Conservation (phyloP, 306 rosid genomes). For the Alnus glutinosa region DNA sequence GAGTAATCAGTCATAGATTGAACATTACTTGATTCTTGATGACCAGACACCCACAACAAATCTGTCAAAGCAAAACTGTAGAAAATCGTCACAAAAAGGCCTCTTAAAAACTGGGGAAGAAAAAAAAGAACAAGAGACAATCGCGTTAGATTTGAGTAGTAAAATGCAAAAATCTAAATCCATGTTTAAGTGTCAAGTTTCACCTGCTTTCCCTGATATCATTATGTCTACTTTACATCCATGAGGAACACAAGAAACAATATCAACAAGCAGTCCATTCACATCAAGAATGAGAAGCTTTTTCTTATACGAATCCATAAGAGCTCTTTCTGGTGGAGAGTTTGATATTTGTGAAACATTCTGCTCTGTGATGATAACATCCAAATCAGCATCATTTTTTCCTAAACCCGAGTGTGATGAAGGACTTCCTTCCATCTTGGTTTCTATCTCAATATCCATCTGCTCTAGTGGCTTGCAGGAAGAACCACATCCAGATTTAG, state of each 20-base stretch:
- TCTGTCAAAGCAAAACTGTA: conserved; percentile 76
- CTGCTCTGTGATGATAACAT: conserved; percentile 27
- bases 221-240: conserved; percentile 37
- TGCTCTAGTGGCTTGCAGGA: background rate
- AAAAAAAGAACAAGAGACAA: conserved; percentile 5
- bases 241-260: conserved; percentile 34
- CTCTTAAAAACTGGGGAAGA: conserved; percentile 78
- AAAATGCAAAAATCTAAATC: conserved; percentile 20
- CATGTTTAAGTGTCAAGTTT: conserved; percentile 19
- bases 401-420: conserved; percentile 11
- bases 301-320: conserved; percentile 41
- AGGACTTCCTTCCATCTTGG: conserved; percentile 22
- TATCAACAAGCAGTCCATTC: conserved; percentile 89
- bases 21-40: conserved; percentile 75
- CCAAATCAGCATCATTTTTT: conserved; percentile 37
- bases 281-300: conserved; percentile 94
- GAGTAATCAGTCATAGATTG: conserved; percentile 28
- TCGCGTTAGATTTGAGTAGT: conserved; percentile 29
- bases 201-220: conserved; percentile 60
- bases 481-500: background rate
- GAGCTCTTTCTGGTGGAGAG: conserved; percentile 33
- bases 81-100: conserved; percentile 80
- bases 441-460: conserved; percentile 11
- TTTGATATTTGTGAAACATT: conserved; percentile 27
- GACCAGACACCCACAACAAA: conserved; percentile 94